phyloP scores from a whole-genome alignment of 2,329 filamentous ascomycete genomes.

The Diaporthe ilicicola region DNA sequence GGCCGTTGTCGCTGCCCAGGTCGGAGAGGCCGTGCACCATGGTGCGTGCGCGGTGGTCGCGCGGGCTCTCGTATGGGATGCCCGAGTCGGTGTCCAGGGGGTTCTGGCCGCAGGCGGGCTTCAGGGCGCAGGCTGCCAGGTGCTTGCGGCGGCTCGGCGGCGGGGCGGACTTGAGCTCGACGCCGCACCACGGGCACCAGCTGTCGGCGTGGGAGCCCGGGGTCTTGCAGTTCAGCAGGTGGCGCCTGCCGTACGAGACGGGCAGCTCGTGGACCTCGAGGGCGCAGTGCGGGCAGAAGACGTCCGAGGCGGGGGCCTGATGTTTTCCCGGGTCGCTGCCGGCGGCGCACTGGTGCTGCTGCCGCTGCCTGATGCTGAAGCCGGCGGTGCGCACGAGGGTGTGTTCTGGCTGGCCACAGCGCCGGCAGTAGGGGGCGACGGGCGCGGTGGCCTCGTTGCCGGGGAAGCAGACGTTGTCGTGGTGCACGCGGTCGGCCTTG shows the following conservation, averaged over 20 bases:
- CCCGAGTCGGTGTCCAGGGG: conserved; percentile 24
- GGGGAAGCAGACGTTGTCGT: conserved; percentile 34
- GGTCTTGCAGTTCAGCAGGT: conserved; percentile 31
- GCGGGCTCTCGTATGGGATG: conserved; percentile 11
- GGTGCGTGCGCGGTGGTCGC: background rate
- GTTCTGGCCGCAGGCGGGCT: conserved; percentile 18
- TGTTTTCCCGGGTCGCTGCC: background rate
- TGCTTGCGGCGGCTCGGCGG: conserved; percentile 5
- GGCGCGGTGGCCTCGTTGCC: background rate
- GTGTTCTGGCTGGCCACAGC: conserved; percentile 23
- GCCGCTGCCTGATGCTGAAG: background rate
- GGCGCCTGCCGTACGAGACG: conserved; percentile 22
- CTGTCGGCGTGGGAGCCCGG: background rate
- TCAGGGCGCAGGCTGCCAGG: conserved; percentile 20
- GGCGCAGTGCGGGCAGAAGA: conserved; percentile 27
- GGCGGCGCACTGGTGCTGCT: conserved; percentile 3
- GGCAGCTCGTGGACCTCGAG: conserved; percentile 23
- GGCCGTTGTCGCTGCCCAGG: background rate
- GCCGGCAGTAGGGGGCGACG: conserved; percentile 10
- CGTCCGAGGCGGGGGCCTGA: background rate
- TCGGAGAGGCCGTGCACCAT: background rate
- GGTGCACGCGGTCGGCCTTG: conserved; percentile 31
- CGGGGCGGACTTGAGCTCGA: conserved; percentile 14
- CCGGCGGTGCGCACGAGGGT: background rate
- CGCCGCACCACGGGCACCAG: conserved; percentile 35